Evolutionary conservation across 2,329 filamentous ascomycete genomes (phyloP).

Genomic region (Fulvia fulva): DNA sequence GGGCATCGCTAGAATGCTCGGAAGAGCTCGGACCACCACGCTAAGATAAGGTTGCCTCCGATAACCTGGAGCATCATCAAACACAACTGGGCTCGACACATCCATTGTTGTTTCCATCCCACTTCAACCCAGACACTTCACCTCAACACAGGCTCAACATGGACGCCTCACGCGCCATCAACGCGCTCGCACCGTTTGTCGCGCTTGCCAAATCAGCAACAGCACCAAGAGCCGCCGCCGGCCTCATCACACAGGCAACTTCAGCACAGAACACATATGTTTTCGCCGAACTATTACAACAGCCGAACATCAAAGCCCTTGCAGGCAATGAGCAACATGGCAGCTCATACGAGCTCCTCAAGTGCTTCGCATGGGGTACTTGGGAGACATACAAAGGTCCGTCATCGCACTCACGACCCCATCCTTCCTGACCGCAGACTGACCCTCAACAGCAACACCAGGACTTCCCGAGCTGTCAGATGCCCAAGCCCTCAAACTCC

Average conservation of each 20-base stretch:
- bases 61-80: no score
- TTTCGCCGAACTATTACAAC: constrained; percentile 87
- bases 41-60: neutral
- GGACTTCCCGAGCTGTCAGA: constrained; percentile 67
- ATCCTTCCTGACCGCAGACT: constrained; percentile 7
- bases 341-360: constrained; percentile 65
- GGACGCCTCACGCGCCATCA: constrained; percentile 65
- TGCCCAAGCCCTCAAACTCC: constrained; percentile 76
- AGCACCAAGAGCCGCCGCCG: constrained; percentile 76
- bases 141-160: constrained; percentile 42
- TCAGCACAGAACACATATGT: constrained; percentile 86
- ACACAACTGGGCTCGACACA: no score
- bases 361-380: constrained; percentile 90
- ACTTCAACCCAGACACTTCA: neutral
- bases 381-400: constrained; percentile 70
- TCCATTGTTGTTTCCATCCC: neutral
- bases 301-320: constrained; percentile 73
- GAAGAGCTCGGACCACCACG: neutral
- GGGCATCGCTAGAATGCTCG: no score
- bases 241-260: constrained; percentile 82
- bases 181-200: constrained; percentile 75
- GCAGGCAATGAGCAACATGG: constrained; percentile 59
- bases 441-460: constrained; percentile 38
- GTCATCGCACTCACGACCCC: neutral
- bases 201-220: constrained; percentile 81